Evolutionary conservation across 805 yeast species (phyloP).

Genomic region (Komagataella kurtzmanii): DNA sequence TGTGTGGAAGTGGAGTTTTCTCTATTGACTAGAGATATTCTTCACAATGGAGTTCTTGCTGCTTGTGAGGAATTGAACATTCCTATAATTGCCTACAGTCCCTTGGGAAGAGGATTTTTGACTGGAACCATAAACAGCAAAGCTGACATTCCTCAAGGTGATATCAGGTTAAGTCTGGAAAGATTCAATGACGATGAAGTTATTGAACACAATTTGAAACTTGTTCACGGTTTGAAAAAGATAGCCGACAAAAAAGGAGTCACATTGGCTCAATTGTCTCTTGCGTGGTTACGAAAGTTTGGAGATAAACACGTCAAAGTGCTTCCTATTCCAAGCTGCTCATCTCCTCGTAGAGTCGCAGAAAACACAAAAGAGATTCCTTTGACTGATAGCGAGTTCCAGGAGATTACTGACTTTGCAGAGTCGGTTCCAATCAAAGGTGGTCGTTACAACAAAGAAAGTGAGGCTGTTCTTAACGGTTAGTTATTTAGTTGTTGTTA

Average conservation of each 20-base stretch:
- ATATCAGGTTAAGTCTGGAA: slow-evolving; percentile 35
- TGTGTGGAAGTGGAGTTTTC: slow-evolving; percentile 76
- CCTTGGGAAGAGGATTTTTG: slow-evolving; percentile 67
- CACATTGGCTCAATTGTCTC: slow-evolving; percentile 53
- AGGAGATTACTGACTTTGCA: slow-evolving; percentile 33
- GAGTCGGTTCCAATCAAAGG: slow-evolving; percentile 36
- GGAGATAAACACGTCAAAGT: slow-evolving; percentile 23
- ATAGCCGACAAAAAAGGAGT: slow-evolving; percentile 31
- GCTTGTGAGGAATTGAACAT: slow-evolving; percentile 43
- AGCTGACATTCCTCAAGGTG: slow-evolving; percentile 40
- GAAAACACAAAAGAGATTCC: slow-evolving; percentile 39
- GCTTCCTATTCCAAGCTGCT: slow-evolving; percentile 67
- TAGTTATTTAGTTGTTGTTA: not conserved
- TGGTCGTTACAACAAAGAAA: slow-evolving; percentile 8
- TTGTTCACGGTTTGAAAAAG: slow-evolving; percentile 34
- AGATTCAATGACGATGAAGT: slow-evolving; percentile 44
- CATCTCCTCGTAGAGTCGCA: slow-evolving; percentile 42
- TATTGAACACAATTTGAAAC: slow-evolving; percentile 32
- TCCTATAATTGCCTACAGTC: slow-evolving; percentile 72
- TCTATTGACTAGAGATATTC: slow-evolving; percentile 48
- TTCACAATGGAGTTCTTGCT: slow-evolving; percentile 48
- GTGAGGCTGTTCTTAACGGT: not conserved
- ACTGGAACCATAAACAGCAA: slow-evolving; percentile 43
- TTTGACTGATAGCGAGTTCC: slow-evolving; percentile 44
- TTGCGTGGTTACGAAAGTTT: slow-evolving; percentile 48